Conservation (phyloP, 768 basidiomycete genomes). For the Tricholoma flavovirens region DNA sequence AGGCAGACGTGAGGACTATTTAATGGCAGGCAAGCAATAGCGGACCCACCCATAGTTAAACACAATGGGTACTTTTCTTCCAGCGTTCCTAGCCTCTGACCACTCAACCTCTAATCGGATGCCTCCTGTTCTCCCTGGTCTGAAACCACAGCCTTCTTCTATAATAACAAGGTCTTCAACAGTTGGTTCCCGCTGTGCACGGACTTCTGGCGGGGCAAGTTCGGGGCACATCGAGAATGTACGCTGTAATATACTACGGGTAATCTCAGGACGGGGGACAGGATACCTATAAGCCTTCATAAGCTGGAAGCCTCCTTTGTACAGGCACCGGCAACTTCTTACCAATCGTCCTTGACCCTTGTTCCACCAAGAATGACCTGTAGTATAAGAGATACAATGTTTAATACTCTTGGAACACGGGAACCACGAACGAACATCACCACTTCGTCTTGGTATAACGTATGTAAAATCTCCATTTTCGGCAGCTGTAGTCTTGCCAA, state of each 20-base stretch:
- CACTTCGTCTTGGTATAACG: conserved; percentile 56
- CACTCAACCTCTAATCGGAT: conserved; percentile 52
- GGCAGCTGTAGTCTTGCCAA: conserved; percentile 43
- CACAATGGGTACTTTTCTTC: conserved; percentile 40
- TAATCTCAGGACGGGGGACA: conserved; percentile 55
- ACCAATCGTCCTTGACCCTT: conserved; percentile 58
- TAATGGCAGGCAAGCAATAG: background rate
- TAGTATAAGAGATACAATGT: background rate
- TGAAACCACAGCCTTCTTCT: conserved; percentile 53
- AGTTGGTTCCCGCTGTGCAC: conserved; percentile 38
- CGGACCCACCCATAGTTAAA: conserved; percentile 58
- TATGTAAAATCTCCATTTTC: conserved; percentile 46
- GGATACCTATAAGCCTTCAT: conserved; percentile 47
- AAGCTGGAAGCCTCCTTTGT: background rate
- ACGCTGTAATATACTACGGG: conserved; percentile 49
- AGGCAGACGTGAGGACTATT: background rate
- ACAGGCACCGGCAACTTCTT: conserved; percentile 7
- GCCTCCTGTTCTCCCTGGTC: conserved; percentile 65
- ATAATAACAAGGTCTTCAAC: conserved; percentile 45
- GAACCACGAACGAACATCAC: conserved; percentile 35
- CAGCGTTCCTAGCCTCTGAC: conserved; percentile 23
- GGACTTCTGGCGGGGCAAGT: conserved; percentile 49
- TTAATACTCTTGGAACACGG: too few species aligned
- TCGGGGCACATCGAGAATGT: conserved; percentile 49
- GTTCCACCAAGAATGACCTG: conserved; percentile 61